These are phyloP conservation scores for Pleodorina starrii DNA, from an alignment of 139 green algal species.

Conservation along the genomic window DNA sequence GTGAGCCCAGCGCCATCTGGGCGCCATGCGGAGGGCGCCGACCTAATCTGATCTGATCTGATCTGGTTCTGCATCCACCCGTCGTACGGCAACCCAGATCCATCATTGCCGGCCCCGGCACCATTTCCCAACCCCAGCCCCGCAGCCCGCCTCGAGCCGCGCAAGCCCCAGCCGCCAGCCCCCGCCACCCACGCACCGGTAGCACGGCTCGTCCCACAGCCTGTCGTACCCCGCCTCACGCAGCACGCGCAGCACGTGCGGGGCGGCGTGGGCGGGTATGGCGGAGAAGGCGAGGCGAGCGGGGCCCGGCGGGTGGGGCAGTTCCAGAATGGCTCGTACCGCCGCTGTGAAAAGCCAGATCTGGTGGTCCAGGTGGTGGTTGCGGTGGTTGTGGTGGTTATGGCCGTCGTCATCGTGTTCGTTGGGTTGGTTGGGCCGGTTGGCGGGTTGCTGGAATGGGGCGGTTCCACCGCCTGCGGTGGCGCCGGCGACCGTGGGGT, in stretches of 20 bases:
- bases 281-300: conserved; percentile 16
- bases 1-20: too few relatives aligned
- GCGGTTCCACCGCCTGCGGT: too few relatives aligned
- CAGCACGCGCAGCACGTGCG: conserved; percentile 11
- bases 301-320: background rate
- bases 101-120: too few relatives aligned
- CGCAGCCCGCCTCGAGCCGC: background rate
- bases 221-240: conserved; percentile 2
- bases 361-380: background rate
- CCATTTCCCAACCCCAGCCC: background rate
- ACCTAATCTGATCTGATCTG: too few relatives aligned
- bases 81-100: too few relatives aligned
- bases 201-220: conserved; percentile 34
- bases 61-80: too few relatives aligned
- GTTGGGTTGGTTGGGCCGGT: too few relatives aligned
- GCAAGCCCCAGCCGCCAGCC: background rate
- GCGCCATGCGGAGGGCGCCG: too few relatives aligned
- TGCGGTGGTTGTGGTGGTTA: background rate
- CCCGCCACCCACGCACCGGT: background rate
- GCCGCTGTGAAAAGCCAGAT: background rate
- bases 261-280: background rate
- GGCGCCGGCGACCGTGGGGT: too few relatives aligned
- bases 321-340: background rate
- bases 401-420: background rate
- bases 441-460: too few relatives aligned